Base-by-base conservation (phyloP, 345 rosid species). In the Triadica sebifera region DNA sequence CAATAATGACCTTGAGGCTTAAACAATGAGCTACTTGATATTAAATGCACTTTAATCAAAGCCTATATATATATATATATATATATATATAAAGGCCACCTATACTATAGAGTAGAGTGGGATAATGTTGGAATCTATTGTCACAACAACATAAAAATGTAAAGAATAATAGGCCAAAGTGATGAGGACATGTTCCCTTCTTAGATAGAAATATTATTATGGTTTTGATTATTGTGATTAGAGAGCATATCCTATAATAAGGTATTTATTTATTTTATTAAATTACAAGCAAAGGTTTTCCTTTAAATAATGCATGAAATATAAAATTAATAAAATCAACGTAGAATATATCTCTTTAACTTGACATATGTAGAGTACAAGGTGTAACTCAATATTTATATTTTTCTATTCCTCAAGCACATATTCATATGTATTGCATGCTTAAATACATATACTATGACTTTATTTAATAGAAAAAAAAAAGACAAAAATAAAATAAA, bases 51-150 rank as follows among this genome's bases (percentile, higher is more conserved):
- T 61, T 63, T 67, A 74, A 82, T 56, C n/a, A 72, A 77, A 58
- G 65, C 57, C 22, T 45, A 34, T 12, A 43, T 34, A 15, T 70
- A 57, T 17, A 3, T 17, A 13, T 17, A 53, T 13, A 1, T 3
- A 52, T 16, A 1, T 52, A 17, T 7, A 46, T 34, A 29, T 29
- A 29, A 29, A 29, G 34, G 34, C 34, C n/a, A n/a, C n/a, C n/a
- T n/a, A n/a, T 5, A 13, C 56, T 46, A 63, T 19, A 34, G 22
- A 53, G 51, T 66, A 56, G 49, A 20, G 74, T 56, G 72, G 57
- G 76, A 78, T 71, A 76, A 52, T 66, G 83, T 75, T 79, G 84
- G 82, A 80, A 81, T 83, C 80, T 58, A 8, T 64, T 38, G 77
- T 65, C 83, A 71, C 83, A 76, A 52, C 25, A 43, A 70, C 38